A percentile compares a stretch with the other conserved stretches of the same genome.
Evolutionary conservation across 148 eudicot genomes (phyloP).

Genomic region (Rhododendron williamsianum): DNA sequence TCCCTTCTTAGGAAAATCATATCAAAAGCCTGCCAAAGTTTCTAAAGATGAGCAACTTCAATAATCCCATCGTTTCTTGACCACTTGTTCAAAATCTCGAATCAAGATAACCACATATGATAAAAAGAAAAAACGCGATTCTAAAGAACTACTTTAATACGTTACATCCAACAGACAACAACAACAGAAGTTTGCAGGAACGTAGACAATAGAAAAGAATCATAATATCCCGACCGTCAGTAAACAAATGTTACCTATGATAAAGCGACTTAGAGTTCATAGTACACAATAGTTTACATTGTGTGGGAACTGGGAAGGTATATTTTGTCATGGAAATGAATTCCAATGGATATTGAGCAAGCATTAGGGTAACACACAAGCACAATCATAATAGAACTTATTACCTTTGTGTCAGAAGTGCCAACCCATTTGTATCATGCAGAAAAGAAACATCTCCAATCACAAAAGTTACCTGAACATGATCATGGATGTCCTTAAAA

Average conservation of each 20-base stretch:
- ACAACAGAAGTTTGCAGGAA: not conserved
- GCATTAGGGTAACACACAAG: not conserved
- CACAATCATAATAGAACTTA: not conserved
- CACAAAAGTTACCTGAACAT: constrained; percentile 63
- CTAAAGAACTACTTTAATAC: not conserved
- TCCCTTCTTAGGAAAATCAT: not conserved
- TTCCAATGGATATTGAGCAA: not conserved
- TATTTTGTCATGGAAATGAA: not conserved
- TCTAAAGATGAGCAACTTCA: not conserved
- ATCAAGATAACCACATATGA: not conserved
- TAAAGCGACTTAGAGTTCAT: not conserved
- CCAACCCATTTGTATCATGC: constrained; percentile 93
- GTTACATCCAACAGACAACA: not conserved
- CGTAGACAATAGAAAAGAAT: not conserved
- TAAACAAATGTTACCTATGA: not conserved
- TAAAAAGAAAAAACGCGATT: not conserved
- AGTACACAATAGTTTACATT: not conserved
- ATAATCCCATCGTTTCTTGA: not conserved
- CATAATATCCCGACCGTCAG: not conserved
- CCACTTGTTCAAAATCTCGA: not conserved
- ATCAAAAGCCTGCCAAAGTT: not conserved
- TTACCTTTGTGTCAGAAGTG: constrained; percentile 67
- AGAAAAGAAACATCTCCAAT: constrained; percentile 92
- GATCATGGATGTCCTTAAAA: constrained; percentile 6
- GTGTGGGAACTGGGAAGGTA: not conserved